phyloP scores from a whole-genome alignment of 768 basidiomycete species.

The Grammothele lineata region DNA sequence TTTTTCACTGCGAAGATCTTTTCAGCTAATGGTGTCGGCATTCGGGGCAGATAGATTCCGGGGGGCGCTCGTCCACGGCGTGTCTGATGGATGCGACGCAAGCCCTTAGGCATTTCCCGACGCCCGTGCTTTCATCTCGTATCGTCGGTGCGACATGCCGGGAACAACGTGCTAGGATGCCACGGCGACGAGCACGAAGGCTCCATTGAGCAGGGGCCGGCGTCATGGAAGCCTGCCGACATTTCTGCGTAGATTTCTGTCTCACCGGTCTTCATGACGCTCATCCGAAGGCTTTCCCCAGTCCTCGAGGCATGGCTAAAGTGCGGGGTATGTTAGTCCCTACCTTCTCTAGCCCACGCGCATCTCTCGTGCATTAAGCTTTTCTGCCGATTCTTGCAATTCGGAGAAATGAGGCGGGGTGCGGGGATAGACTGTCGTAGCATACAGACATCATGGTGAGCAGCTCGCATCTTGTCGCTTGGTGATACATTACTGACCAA shows the following conservation, averaged over 20 bases:
- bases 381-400: not conserved
- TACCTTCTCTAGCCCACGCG: not conserved
- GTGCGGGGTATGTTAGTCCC: not conserved
- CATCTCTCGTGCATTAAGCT: not conserved
- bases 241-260: slow-evolving; percentile 2
- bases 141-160: not conserved
- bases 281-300: not conserved
- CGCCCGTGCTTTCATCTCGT: not conserved
- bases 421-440: too few relatives aligned
- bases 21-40: too few relatives aligned
- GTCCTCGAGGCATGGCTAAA: not conserved
- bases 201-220: not conserved
- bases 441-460: too few relatives aligned
- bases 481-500: too few relatives aligned
- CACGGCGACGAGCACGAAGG: slow-evolving; percentile 1
- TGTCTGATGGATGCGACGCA: too few relatives aligned
- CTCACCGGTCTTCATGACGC: not conserved
- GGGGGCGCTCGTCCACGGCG: too few relatives aligned
- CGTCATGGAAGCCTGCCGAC: not conserved
- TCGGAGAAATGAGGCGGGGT: not conserved
- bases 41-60: too few relatives aligned
- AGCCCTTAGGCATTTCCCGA: too few relatives aligned
- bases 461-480: too few relatives aligned
- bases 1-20: too few relatives aligned
- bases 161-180: not conserved